Conservation (phyloP, 768 basidiomycete species). For the Suillus spraguei region DNA sequence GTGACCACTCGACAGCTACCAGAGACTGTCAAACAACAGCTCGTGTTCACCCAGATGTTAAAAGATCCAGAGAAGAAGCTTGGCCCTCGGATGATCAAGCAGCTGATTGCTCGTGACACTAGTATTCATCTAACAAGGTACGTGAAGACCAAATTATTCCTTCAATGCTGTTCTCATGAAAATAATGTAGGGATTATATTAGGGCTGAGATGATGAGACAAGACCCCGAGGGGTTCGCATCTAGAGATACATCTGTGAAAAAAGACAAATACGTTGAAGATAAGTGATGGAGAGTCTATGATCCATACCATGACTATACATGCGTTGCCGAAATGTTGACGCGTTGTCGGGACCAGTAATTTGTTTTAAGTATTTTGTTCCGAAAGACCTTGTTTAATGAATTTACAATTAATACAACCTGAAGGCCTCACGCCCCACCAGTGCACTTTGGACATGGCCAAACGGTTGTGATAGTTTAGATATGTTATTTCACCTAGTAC, state of each 20-base stretch:
- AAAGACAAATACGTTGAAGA: not conserved
- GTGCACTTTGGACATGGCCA: too few relatives aligned
- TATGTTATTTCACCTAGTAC: too few relatives aligned
- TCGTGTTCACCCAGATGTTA: too few relatives aligned
- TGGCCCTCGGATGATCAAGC: conserved; percentile 23
- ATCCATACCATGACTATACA: not conserved
- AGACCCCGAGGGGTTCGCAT: conserved; percentile 17
- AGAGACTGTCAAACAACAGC: too few relatives aligned
- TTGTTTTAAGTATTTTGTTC: not conserved
- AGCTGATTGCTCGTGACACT: too few relatives aligned
- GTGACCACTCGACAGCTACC: conserved; percentile 29
- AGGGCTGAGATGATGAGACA: conserved; percentile 17
- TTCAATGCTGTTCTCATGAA: not conserved
- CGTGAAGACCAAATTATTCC: not conserved
- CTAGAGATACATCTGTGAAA: conserved; percentile 17
- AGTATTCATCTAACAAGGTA: too few relatives aligned
- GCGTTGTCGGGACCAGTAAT: not conserved
- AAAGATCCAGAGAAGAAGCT: too few relatives aligned
- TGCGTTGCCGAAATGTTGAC: not conserved
- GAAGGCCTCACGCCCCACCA: not conserved
- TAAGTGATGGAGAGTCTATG: not conserved
- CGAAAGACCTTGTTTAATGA: not conserved
- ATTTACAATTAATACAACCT: too few relatives aligned
- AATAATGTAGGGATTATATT: conserved; percentile 17
- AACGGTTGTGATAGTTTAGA: too few relatives aligned